Conservation (phyloP, 2,329 filamentous ascomycete genomes). For the Whalleya microplaca region DNA sequence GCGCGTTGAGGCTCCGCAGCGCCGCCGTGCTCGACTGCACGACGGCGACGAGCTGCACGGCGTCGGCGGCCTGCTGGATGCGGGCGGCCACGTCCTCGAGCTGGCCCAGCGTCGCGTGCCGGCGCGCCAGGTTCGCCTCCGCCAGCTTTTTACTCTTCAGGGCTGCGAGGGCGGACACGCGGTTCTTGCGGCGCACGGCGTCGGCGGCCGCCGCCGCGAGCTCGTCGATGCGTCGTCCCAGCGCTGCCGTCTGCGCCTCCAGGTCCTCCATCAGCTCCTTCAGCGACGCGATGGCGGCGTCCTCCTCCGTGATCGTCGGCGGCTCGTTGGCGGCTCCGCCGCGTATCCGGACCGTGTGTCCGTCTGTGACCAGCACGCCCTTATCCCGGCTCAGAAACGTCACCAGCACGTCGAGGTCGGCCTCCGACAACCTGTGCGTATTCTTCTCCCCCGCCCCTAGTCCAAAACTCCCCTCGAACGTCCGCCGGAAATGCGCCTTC, state of each 20-base stretch:
- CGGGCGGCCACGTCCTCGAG: slow-evolving; percentile 82
- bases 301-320: slow-evolving; percentile 71
- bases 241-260: slow-evolving; percentile 69
- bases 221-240: slow-evolving; percentile 68
- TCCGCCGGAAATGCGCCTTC: slow-evolving; percentile 63
- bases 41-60: slow-evolving; percentile 79
- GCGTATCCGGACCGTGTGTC: slow-evolving; percentile 75
- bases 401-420: slow-evolving; percentile 72
- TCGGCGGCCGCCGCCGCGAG: slow-evolving; percentile 70
- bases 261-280: slow-evolving; percentile 78
- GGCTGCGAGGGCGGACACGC: slow-evolving; percentile 73
- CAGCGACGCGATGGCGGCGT: slow-evolving; percentile 80
- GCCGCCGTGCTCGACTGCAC: slow-evolving; percentile 80
- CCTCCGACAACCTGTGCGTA: slow-evolving; percentile 58
- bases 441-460: slow-evolving; percentile 55
- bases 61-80: slow-evolving; percentile 83
- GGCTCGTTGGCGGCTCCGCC: slow-evolving; percentile 42
- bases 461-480: slow-evolving; percentile 57
- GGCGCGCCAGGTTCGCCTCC: slow-evolving; percentile 72
- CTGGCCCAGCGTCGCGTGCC: slow-evolving; percentile 75
- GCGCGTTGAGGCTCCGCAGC: slow-evolving; percentile 72
- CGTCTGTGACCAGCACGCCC: slow-evolving; percentile 60
- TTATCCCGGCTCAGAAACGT: slow-evolving; percentile 72
- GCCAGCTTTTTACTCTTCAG: slow-evolving; percentile 82
- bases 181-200: slow-evolving; percentile 74